Base-by-base conservation (phyloP, 2,329 filamentous ascomycete species). In the Aspergillus fumigatiaffinis region DNA sequence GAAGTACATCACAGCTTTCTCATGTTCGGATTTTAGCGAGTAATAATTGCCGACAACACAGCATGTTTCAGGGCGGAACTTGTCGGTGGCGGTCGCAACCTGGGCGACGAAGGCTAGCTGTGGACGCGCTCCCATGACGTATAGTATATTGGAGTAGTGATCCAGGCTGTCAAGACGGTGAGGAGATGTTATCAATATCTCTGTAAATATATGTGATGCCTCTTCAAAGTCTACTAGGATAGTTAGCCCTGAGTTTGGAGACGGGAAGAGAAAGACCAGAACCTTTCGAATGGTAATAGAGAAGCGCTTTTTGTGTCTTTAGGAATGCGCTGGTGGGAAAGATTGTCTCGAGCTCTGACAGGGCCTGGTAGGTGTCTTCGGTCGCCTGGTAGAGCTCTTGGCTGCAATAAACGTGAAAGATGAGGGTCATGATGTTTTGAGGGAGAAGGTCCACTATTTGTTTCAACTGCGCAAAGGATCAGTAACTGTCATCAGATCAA, bases 41-140 rank as follows among this genome's bases (percentile, higher is more conserved):
- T 97, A 99, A 77, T 97, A 97, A 72, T 99, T 99, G 4, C 94
- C 94, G 25, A 97, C 88, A 0, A 97, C 93, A 54, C 95, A 95
- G 70, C 94, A 97, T 0, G 94, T 96, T 74, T 99, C 94, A 0
- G 94, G 93, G 0, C 94, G 88, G 75, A 99, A 99, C 68, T 93
- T 96, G 79, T 99, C 94, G 6, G 94, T 91, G 50, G 87, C 88
- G 1, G 90, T 92, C 66, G 94, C 95, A 10, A 97, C 81, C 68
- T 97, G 92, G 0, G 94, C 94, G 23, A 99, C 77, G 66, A 96
- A 97, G 0, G 93, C 92, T 23, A 99, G 82, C 69, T 96, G 96
- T 0, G 94, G 91, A 9, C 92, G 84, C 60, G 89, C 81, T 47
- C 90, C 89, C 80, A 97, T 88, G 29, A 99, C 93, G 71, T 97